These are phyloP conservation scores for Rhodotorula taiwanensis DNA, from an alignment of 768 basidiomycete genomes.

Conservation along the genomic window DNA sequence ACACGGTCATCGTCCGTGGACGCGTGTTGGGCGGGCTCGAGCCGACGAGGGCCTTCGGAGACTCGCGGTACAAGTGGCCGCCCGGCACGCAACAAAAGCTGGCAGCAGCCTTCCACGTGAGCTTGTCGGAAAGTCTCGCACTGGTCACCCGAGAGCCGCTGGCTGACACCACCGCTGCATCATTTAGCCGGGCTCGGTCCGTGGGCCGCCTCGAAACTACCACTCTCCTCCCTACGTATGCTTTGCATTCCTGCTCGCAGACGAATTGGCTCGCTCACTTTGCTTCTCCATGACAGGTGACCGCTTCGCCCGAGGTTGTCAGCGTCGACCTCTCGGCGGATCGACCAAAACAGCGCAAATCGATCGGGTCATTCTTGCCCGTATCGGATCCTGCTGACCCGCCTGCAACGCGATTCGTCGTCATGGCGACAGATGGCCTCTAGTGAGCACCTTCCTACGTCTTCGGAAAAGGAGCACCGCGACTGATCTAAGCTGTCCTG, in stretches of 20 bases:
- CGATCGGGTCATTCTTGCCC: constrained; percentile 38
- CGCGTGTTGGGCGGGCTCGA: constrained; percentile 82
- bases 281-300: constrained; percentile 44
- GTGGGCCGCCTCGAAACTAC: constrained; percentile 53
- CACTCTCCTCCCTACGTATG: constrained; percentile 86
- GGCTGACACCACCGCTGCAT: too few species aligned
- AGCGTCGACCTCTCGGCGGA: constrained; percentile 52
- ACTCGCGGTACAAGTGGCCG: constrained; percentile 68
- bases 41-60: constrained; percentile 67
- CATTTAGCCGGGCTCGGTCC: constrained; percentile 20
- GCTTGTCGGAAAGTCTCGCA: too few species aligned
- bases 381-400: constrained; percentile 17
- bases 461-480: neutral
- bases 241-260: neutral
- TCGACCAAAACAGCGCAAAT: constrained; percentile 31
- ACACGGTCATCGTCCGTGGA: constrained; percentile 66
- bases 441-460: constrained; percentile 45
- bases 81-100: constrained; percentile 66
- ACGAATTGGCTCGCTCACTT: neutral
- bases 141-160: too few species aligned
- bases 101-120: constrained; percentile 60
- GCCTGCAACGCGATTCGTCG: constrained; percentile 60
- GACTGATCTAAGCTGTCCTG: neutral
- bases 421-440: constrained; percentile 79
- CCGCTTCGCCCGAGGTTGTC: constrained; percentile 65